Evolutionary conservation across 2,329 filamentous ascomycete species (phyloP).

Genomic region (Claviceps pazoutovae): DNA sequence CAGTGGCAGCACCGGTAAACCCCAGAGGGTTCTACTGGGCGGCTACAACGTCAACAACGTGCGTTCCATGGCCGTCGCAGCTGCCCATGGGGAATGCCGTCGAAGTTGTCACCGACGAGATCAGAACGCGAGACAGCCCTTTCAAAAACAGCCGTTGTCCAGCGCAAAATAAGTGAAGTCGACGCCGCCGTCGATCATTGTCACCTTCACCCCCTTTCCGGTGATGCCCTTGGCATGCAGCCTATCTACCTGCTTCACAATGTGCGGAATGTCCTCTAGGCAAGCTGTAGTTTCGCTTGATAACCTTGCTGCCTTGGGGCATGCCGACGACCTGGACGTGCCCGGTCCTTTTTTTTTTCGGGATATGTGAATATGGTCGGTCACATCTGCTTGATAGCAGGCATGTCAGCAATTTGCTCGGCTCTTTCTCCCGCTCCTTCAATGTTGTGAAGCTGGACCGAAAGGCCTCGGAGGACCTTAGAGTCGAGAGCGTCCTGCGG

Average conservation of each 20-base stretch:
- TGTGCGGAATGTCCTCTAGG: constrained; percentile 22
- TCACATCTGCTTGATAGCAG: constrained; percentile 35
- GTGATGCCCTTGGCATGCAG: constrained; percentile 33
- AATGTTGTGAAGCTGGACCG: constrained; percentile 35
- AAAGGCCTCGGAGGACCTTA: constrained; percentile 39
- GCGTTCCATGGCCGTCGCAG: constrained; percentile 29
- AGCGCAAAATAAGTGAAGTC: constrained; percentile 50
- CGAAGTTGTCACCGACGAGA: constrained; percentile 24
- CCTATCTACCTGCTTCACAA: constrained; percentile 43
- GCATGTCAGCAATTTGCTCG: constrained; percentile 24
- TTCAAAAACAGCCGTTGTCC: constrained; percentile 31
- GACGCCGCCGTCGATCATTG: constrained; percentile 39
- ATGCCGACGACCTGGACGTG: constrained; percentile 27
- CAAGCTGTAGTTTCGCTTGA: constrained; percentile 12
- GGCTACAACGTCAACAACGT: constrained; percentile 31
- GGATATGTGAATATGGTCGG: constrained; percentile 26
- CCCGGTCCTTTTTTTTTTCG: constrained; percentile 29
- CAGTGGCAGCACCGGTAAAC: constrained; percentile 26
- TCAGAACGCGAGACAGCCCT: constrained; percentile 30
- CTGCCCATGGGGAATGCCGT: constrained; percentile 23
- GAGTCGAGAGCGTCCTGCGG: constrained; percentile 32
- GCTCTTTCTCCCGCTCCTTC: constrained; percentile 29
- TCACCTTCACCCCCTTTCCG: constrained; percentile 39
- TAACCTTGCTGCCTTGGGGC: no score
- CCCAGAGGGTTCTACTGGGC: constrained; percentile 22